Base-by-base conservation (phyloP, 2,329 filamentous ascomycete species). In the Uncinocarpus reesii region DNA sequence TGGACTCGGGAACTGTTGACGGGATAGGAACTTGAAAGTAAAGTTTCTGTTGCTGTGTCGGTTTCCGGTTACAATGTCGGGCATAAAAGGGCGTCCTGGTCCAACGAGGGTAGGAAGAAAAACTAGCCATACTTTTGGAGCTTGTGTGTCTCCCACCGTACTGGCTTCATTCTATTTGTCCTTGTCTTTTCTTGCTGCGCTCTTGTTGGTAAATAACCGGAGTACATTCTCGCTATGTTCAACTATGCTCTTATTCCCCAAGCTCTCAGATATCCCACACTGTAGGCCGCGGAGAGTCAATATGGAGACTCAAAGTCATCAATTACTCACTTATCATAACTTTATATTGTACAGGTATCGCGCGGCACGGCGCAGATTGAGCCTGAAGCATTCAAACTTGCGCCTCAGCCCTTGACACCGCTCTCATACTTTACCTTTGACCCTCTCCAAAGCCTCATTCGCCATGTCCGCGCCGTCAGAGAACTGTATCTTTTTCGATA, bases 401-500 rank as follows among this genome's bases (percentile, higher is more conserved):
- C 26, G n/a, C 16, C 3, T 16, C 3, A n/a, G 8, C n/a, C 10
- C n/a, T 26, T 7, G 7, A 34, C 16, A 20, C 21, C 16, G 8
- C 15, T 42, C 23, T 50, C 40, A 53, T 46, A 43, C 38, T 21
- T 40, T 34, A 10, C 20, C 60, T n/a, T 50, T 47, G 13, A 68
- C 47, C 44, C 61, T 58, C 44, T 59, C 58, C 53, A 68, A 47
- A 1, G 58, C 63, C 29, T 57, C 56, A 13, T 62, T 57, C 4
- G 60, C 58, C 55, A 58, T 59, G 11, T 52, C 40, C 21, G 62
- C 52, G 4, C 65, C 64, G 16, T 66, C 61, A n/a, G 58, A 54
- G 46, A 61, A 65, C 5, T 57, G 68, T 29, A 77, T 60, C 2
- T 64, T 37, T 38, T 48, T 42, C 21, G 37, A 37, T 29, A 90